Percentiles rank a stretch among this genome's conserved stretches.
phyloP scores from a whole-genome alignment of 164 flowering plant genomes.

The Annona squamosa region DNA sequence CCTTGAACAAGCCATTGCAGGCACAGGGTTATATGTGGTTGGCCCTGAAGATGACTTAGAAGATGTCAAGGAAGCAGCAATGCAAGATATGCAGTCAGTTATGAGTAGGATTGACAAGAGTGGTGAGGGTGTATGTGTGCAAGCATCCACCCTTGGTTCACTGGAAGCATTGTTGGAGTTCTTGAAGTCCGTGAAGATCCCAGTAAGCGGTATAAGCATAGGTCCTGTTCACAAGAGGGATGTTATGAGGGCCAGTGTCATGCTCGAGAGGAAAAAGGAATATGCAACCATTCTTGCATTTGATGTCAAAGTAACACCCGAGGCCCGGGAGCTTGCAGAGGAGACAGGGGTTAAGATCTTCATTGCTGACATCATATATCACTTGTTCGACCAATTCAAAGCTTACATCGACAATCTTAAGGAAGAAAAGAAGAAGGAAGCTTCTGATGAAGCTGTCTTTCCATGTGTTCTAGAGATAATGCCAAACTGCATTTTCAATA shows the following conservation, averaged over 20 bases:
- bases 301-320: constrained; percentile 96
- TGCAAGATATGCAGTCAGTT: constrained; percentile 86
- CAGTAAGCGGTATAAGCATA: constrained; percentile 89
- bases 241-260: constrained; percentile 92
- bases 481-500: constrained; percentile 82
- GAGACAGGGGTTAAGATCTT: constrained; percentile 87
- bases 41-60: constrained; percentile 83
- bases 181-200: constrained; percentile 81
- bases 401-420: constrained; percentile 84
- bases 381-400: constrained; percentile 90
- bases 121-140: constrained; percentile 96
- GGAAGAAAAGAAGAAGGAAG: constrained; percentile 91
- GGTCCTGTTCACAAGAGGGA: constrained; percentile 98
- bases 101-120: constrained; percentile 86
- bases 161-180: constrained; percentile 92
- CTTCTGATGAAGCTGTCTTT: constrained; percentile 94
- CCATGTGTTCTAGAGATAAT: constrained; percentile 89
- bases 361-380: constrained; percentile 92
- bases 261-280: constrained; percentile 98
- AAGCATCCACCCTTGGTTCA: constrained; percentile 97
- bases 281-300: constrained; percentile 90
- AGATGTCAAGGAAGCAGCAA: constrained; percentile 57
- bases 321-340: constrained; percentile 92
- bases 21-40: constrained; percentile 82
- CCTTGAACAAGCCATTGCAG: constrained; percentile 97